Evolutionary conservation across 2,329 filamentous ascomycete genomes (phyloP).

Genomic region (Coniochaeta prunicola): DNA sequence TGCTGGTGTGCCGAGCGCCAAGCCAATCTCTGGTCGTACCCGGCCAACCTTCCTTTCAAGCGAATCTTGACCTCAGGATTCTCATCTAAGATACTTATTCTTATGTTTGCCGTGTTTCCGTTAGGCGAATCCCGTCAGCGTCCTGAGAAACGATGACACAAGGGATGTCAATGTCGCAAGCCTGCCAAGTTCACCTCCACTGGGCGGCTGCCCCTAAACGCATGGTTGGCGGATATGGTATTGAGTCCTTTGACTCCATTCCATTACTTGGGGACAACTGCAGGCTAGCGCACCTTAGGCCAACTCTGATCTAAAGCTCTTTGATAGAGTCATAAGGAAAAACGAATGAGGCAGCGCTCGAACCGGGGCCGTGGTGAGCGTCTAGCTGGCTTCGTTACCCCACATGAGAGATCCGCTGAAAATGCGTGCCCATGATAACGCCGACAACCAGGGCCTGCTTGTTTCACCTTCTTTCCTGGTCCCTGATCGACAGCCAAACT

Average conservation of each 20-base stretch:
- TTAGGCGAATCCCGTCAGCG: not conserved
- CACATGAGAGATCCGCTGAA: not conserved
- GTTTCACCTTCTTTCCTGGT: constrained; percentile 1
- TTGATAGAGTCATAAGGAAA: not conserved
- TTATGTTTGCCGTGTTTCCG: not conserved
- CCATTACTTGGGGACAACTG: not conserved
- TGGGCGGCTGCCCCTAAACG: not conserved
- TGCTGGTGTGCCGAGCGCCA: not conserved
- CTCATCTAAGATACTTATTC: not conserved
- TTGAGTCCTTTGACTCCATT: not conserved
- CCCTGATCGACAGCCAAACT: not conserved
- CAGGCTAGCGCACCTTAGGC: not conserved
- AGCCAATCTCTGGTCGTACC: not conserved
- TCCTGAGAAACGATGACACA: not conserved
- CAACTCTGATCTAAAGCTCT: no score
- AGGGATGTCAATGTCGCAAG: not conserved
- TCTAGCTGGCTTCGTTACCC: not conserved
- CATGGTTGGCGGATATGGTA: not conserved
- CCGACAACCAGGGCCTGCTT: not conserved
- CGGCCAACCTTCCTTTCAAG: not conserved
- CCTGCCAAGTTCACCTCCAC: not conserved
- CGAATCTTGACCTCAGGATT: not conserved
- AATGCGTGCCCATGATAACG: not conserved
- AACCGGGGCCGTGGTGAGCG: not conserved
- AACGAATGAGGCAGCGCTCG: not conserved